Evolutionary conservation across 495 filamentous ascomycete species (phyloP), one percentile per base, ranked within the genome.

Genomic region (Penicillium manginii): DNA sequence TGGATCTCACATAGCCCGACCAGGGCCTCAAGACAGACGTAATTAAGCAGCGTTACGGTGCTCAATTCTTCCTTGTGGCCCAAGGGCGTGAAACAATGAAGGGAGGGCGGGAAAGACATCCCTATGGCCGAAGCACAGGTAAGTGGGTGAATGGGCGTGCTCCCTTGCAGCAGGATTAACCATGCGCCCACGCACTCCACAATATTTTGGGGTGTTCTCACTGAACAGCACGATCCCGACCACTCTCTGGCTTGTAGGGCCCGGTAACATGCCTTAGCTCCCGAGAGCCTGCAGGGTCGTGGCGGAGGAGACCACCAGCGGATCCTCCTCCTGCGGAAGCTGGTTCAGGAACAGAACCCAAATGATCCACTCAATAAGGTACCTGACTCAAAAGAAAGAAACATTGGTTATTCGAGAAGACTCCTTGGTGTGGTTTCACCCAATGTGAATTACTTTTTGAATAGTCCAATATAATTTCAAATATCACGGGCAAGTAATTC

Each of bases 11-110:
- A 43, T 43, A 43, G 40, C 19, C 40, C 40, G n/a, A 4, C 49
- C 55, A 57, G 49, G 50, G 7, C 50, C 39, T 37, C 39, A 12
- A 21, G n/a, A 26, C 7, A 45, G 11, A 42, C 26, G 17, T 31
- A 47, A 19, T 53, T 43, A 11, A 40, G 22, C n/a, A 65, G 32
- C 26, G 50, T 59, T 66, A 33, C 46, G 52, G 52, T 60, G 26
- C 19, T 21, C 47, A 62, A 64, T 63, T 68, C 58, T 50, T 67
- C 15, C 26, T 50, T 50, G 61, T 58, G 57, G 56, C 10, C 21
- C 43, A 60, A 52, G 57, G 59, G 55, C 46, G 37, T 32, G 26
- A 58, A 68, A 62, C 60, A 65, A 68, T 68, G 62, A 60, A 65
- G 65, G 65, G 62, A 55, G 57, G 31, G 40, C 11, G n/a, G 48